Percentiles rank a stretch among this genome's conserved stretches.
These are phyloP conservation scores for Globisporangium solare DNA, from an alignment of 352 stramenopile species.

Conservation along the genomic window DNA sequence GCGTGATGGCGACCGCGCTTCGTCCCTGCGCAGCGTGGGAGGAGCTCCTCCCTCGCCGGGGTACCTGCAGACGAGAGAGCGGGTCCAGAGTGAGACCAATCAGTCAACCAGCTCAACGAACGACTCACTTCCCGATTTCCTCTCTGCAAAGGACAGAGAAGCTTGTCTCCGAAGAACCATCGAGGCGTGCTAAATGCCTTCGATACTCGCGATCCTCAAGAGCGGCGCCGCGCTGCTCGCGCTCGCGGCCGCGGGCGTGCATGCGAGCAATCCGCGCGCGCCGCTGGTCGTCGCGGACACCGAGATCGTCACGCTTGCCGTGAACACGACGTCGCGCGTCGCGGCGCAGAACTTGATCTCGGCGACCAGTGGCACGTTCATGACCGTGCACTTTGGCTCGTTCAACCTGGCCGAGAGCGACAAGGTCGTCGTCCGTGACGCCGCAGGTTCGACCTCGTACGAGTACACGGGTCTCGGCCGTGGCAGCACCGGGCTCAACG, in stretches of 20 bases:
- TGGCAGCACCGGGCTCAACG: slow-evolving; percentile 21
- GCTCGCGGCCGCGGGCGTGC: slow-evolving; percentile 20
- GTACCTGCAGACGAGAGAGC: background rate
- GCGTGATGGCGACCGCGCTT: background rate
- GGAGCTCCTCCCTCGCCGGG: background rate
- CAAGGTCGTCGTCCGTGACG: slow-evolving; percentile 17
- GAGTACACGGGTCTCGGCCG: slow-evolving; percentile 28
- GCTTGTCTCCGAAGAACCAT: slow-evolving; percentile 4
- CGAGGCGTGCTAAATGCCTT: slow-evolving; percentile 4
- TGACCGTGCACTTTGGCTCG: slow-evolving; percentile 28
- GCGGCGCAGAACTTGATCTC: slow-evolving; percentile 2
- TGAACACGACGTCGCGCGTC: slow-evolving; percentile 7
- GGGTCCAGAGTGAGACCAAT: background rate
- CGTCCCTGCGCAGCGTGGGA: no score
- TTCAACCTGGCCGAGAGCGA: slow-evolving; percentile 32
- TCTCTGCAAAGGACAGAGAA: slow-evolving; percentile 2
- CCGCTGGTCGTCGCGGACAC: slow-evolving; percentile 24
- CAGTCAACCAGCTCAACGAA: background rate
- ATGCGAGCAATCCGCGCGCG: slow-evolving; percentile 23
- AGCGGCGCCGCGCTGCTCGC: slow-evolving; percentile 20
- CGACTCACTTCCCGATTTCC: slow-evolving; percentile 6
- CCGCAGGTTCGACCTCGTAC: slow-evolving; percentile 14
- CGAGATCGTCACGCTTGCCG: slow-evolving; percentile 16
- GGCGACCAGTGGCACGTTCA: background rate
- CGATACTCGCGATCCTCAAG: slow-evolving; percentile 14